Conservation (phyloP, 371 early-diverging fungal genomes). For the Mortierella sp. region DNA sequence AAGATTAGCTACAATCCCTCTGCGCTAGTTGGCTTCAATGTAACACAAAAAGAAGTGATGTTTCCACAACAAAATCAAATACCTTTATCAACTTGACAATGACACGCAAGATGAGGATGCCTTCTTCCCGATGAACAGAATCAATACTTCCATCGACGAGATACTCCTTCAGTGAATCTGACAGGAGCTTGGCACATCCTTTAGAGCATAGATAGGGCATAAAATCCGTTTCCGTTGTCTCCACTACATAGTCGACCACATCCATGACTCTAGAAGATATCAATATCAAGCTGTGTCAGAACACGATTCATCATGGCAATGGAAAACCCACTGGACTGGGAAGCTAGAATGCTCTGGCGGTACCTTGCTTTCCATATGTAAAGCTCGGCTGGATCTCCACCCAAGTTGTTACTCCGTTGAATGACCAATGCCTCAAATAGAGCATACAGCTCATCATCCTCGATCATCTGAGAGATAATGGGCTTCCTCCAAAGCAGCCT, state of each 20-base stretch:
- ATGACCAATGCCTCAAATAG: conserved; percentile 45
- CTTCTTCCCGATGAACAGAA: conserved; percentile 53
- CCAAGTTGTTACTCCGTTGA: conserved; percentile 21
- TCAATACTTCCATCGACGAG: conserved; percentile 52
- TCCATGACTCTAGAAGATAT: conserved; percentile 39
- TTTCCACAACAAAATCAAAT: background rate
- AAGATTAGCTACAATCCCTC: too few species aligned
- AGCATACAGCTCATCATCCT: conserved; percentile 44
- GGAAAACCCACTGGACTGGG: too few species aligned
- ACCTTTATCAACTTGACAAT: conserved; percentile 55
- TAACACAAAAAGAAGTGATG: background rate
- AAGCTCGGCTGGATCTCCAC: conserved; percentile 48
- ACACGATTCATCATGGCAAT: background rate
- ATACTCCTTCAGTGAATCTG: conserved; percentile 47
- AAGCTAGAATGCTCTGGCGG: too few species aligned
- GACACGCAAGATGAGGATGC: conserved; percentile 46
- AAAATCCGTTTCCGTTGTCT: conserved; percentile 48
- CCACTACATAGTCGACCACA: conserved; percentile 49
- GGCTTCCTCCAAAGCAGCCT: conserved; percentile 50
- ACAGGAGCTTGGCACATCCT: conserved; percentile 40
- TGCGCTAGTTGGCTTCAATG: too few species aligned
- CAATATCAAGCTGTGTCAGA: background rate
- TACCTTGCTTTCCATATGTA: conserved; percentile 55
- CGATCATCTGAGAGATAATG: conserved; percentile 37
- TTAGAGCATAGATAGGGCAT: conserved; percentile 53